These are phyloP conservation scores for Trypanosomatidae sp. DNA, from an alignment of 208 protist species.

Conservation along the genomic window DNA sequence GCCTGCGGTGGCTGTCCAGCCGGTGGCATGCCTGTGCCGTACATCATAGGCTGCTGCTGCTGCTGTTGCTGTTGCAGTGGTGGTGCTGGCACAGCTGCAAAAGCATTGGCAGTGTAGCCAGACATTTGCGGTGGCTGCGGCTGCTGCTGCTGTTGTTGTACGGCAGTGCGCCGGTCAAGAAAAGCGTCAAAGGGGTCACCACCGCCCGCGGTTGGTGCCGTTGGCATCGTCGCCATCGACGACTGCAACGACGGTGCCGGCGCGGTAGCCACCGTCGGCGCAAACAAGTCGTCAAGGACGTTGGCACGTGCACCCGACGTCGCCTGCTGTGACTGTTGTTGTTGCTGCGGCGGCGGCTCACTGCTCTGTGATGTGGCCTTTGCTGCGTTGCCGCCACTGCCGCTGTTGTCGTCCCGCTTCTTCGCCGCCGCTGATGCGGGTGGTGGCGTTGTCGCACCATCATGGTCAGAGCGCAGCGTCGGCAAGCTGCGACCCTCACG, in stretches of 20 bases:
- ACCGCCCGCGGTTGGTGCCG: slow-evolving; percentile 2
- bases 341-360: not conserved
- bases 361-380: slow-evolving; percentile 5
- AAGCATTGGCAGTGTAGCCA: too few species aligned
- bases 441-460: not conserved
- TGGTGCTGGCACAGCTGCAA: too few species aligned
- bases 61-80: too few species aligned
- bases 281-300: slow-evolving; percentile 67
- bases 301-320: slow-evolving; percentile 5
- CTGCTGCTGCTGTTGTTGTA: slow-evolving; percentile 3
- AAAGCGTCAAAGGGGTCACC: slow-evolving; percentile 53
- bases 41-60: too few species aligned
- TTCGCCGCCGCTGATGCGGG: slow-evolving; percentile 3
- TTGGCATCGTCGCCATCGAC: not conserved
- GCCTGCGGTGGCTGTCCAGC: too few species aligned
- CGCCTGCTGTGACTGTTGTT: not conserved
- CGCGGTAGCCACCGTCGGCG: slow-evolving; percentile 9
- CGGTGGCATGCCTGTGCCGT: too few species aligned
- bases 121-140: slow-evolving; percentile 2
- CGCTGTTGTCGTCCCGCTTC: not conserved
- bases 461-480: slow-evolving; percentile 14
- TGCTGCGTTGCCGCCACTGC: slow-evolving; percentile 9
- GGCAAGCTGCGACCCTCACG: slow-evolving; percentile 14
- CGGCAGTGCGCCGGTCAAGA: slow-evolving; percentile 10
- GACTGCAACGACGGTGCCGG: not conserved